Base-by-base conservation (phyloP, 2,329 filamentous ascomycete species). In the Sporothrix humicola region DNA sequence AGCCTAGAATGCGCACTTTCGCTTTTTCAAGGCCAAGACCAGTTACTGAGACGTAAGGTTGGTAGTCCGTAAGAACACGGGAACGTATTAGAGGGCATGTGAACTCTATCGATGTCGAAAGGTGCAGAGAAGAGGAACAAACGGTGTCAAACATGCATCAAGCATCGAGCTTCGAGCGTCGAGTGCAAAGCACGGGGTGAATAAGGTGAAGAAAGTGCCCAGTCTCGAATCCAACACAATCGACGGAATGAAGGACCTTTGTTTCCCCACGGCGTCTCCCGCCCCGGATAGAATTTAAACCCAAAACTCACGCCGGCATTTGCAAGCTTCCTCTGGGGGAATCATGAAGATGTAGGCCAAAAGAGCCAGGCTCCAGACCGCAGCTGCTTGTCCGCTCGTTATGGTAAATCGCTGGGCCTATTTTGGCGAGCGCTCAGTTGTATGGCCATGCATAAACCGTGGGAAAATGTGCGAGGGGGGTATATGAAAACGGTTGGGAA, bases 231-330 rank as follows among this genome's bases (percentile, higher is more conserved):
- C 71, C 71, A 69, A 69, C 71, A 69, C 15, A 13, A 17, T 42
- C 52, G 50, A 23, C 52, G 68, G 58, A 73, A 73, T 73, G 58
- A 73, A 73, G 72, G 72, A 73, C 72, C 72, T 73, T 58, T 70
- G 23, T 31, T 71, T 70, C 66, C 72, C 72, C 72, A 71, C 66
- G 72, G 72, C 23, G 72, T 71, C 68, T 73, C 72, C 72, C 72
- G 72, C 58, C 37, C 72, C 72, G 72, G 72, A n/a, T 71, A 58
- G 31, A 71, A 66, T 46, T 73, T n/a, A 20, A 73, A 70, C 37
- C 37, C 46, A 65, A 66, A 58, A 50, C 44, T 44, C 20, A 52
- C 48, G n/a, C 72, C 72, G 72, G 72, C 72, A 73, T 71, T 71
- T 73, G 72, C 58, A 54, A 63, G 61, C 20, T 50, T 20, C 68